Evolutionary conservation across 1,139 yeast genomes (phyloP), one percentile per base, ranked within the genome.

Genomic region (Yamadazyma sp.): DNA sequence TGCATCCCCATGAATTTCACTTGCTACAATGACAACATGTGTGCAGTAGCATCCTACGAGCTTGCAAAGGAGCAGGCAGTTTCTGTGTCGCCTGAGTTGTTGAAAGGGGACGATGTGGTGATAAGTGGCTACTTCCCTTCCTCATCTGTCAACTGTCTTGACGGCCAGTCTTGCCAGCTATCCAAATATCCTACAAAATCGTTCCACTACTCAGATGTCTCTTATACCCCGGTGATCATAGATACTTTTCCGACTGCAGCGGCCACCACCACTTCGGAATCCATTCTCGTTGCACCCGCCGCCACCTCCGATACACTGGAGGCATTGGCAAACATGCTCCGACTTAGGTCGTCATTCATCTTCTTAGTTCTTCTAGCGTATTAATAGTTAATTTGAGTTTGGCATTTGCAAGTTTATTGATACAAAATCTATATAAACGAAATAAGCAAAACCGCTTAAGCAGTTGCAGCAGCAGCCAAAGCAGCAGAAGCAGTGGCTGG

Each of bases 401-500:
- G 21, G 21, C 8, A 8, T 18, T 8, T 18, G 21, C 21, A 18
- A 6, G 21, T 18, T 18, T 18, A 18, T 18, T 28, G 12, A 12
- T 28, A 18, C 20, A 17, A 29, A 15, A 6, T 17, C 14, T 15
- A 29, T 17, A 29, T 24, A 29, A 17, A 27, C 12, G 7, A 18
- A 18, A 5, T 18, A 18, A 18, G 8, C 7, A 18, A 18, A 5
- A 18, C 8, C 21, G 21, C 8, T 18, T 33, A 33, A 17, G 33
- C 33, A 26, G 49, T 47, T 23, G 47, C 64, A 30, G 71, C 74
- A 30, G 69, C 35, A 6, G 54, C 51, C 30, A 71, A 51, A 4
- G 48, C 61, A n/a, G 61, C 43, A 5, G 67, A 57, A 24, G 67
- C 59, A 8, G 72, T 56, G 11, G 55, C 52, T 46, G 50, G 38